Conservation (phyloP, 1,284 basidiomycete genomes). For the Apiotrichum veenhuisii region DNA sequence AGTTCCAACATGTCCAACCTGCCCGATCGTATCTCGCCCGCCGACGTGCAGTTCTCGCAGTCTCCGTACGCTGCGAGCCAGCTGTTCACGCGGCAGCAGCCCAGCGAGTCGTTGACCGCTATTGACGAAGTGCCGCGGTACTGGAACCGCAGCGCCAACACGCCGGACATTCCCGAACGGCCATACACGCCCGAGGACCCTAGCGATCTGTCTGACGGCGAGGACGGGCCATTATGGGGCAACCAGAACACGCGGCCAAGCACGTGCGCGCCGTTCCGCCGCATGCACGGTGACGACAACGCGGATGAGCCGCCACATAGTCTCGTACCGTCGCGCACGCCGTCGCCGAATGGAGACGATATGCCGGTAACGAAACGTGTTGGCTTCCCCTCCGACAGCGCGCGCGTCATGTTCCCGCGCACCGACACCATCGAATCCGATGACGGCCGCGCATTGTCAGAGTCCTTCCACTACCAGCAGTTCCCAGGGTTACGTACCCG, state of each 20-base stretch:
- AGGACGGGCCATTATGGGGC: constrained; percentile 50
- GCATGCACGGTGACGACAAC: constrained; percentile 61
- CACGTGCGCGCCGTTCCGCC: constrained; percentile 70
- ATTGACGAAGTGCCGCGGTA: constrained; percentile 43
- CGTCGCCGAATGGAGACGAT: constrained; percentile 1
- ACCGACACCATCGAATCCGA: constrained; percentile 39
- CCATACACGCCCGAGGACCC: constrained; percentile 37
- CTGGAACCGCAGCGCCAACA: constrained; percentile 20
- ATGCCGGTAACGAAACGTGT: neutral
- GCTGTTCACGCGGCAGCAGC: constrained; percentile 56
- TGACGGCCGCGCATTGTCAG: constrained; percentile 23
- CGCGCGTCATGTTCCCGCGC: constrained; percentile 34
- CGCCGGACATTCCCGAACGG: constrained; percentile 15
- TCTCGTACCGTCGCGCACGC: constrained; percentile 3
- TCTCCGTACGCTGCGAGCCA: constrained; percentile 86
- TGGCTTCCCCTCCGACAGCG: constrained; percentile 13
- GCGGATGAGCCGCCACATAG: constrained; percentile 19
- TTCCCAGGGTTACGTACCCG: constrained; percentile 35
- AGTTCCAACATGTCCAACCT: constrained; percentile 36
- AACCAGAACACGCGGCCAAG: constrained; percentile 40
- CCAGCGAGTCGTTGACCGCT: constrained; percentile 39
- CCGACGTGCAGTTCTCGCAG: constrained; percentile 53
- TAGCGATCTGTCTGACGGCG: constrained; percentile 41
- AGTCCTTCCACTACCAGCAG: constrained; percentile 15
- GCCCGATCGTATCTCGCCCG: constrained; percentile 43